Percentiles rank a stretch among this genome's conserved stretches.
Evolutionary conservation across 2,329 filamentous ascomycete genomes (phyloP).

Genomic region (Stylonectria norvegica): DNA sequence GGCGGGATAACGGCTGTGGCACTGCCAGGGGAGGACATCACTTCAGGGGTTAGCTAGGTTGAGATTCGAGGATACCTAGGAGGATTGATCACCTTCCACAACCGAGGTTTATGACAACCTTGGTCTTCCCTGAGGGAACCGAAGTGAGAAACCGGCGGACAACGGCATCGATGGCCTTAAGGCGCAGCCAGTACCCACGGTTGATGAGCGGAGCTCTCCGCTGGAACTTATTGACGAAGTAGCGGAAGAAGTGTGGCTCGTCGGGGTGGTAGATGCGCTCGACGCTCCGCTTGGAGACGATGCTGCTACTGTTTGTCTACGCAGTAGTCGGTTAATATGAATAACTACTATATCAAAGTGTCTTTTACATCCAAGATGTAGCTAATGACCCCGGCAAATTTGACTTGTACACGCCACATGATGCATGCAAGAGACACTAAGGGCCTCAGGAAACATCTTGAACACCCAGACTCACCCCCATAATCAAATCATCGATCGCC

Average conservation of each 20-base stretch:
- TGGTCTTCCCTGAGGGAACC: conserved; percentile 49
- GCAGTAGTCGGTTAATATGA: conserved; percentile 4
- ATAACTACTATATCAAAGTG: no score
- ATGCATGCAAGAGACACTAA: no score
- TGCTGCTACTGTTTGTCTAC: conserved; percentile 86
- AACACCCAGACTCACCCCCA: conserved; percentile 51
- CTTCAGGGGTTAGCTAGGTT: conserved; percentile 41
- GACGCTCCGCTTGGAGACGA: conserved; percentile 90
- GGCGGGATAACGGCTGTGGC: conserved; percentile 62
- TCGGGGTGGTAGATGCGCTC: conserved; percentile 77
- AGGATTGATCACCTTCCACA: conserved; percentile 71
- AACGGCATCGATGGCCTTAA: conserved; percentile 74
- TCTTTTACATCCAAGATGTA: no score
- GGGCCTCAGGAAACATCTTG: no score
- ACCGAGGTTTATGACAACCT: conserved; percentile 78
- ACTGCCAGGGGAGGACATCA: conserved; percentile 84
- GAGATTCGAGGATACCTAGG: not conserved
- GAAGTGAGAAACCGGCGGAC: conserved; percentile 69
- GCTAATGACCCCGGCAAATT: no score
- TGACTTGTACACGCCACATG: no score
- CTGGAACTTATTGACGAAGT: conserved; percentile 82
- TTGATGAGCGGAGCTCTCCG: conserved; percentile 86
- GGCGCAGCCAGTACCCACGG: conserved; percentile 80
- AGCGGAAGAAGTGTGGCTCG: conserved; percentile 79
- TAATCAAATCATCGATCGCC: conserved; percentile 50